These are phyloP conservation scores for Eutrema salsugineum DNA, from an alignment of 441 rosid species.

Conservation along the genomic window DNA sequence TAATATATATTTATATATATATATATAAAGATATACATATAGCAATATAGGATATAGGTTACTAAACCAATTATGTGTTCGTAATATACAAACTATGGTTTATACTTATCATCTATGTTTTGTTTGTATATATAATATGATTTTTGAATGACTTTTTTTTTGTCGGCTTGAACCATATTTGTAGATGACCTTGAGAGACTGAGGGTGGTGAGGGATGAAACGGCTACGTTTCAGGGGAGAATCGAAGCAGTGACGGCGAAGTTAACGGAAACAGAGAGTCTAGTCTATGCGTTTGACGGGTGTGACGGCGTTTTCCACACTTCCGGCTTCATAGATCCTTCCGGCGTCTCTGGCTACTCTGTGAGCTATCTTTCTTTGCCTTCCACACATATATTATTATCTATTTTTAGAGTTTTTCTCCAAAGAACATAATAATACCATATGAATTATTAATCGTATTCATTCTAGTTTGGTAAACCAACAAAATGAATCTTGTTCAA, in stretches of 20 bases:
- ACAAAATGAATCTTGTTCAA: not conserved
- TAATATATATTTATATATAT: no score
- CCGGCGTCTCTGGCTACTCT: conserved; percentile 76
- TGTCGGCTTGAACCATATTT: not conserved
- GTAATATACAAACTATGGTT: not conserved
- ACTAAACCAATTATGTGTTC: not conserved
- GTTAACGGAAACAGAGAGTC: conserved; percentile 39
- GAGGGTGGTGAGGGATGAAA: conserved; percentile 53
- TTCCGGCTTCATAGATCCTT: conserved; percentile 58
- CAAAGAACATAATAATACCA: no score
- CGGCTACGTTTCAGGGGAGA: conserved; percentile 26
- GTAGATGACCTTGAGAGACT: conserved; percentile 62
- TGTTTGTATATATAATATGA: not conserved
- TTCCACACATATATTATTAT: not conserved
- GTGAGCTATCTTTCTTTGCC: conserved; percentile 33
- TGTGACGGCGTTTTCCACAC: conserved; percentile 75
- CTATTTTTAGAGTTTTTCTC: no score
- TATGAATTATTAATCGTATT: not conserved
- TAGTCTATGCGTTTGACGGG: conserved; percentile 55
- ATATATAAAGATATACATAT: no score
- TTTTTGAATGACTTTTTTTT: not conserved
- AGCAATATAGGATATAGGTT: no score
- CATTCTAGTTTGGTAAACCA: not conserved
- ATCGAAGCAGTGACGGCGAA: conserved; percentile 49
- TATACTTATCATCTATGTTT: not conserved